Evolutionary conservation across 371 early-diverging fungal genomes (phyloP).

Genomic region (Fennellomyces sp.): DNA sequence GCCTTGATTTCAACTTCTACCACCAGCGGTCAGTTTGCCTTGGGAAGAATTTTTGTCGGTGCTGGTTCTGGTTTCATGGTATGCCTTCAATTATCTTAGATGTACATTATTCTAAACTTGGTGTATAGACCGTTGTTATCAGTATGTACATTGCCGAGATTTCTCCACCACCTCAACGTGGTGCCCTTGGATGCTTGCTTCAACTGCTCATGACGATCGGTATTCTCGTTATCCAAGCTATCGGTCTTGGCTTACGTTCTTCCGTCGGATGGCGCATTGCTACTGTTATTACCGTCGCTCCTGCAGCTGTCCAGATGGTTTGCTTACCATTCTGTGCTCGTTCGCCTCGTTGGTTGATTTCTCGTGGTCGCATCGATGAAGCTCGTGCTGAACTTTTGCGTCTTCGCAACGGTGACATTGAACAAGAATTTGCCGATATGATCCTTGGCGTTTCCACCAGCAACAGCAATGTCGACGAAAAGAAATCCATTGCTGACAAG

Average conservation of each 20-base stretch:
- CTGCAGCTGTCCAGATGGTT: constrained; percentile 70
- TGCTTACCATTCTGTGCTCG: constrained; percentile 75
- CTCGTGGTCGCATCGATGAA: constrained; percentile 59
- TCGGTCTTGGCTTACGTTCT: constrained; percentile 59
- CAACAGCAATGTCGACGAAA: constrained; percentile 12
- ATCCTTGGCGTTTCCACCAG: constrained; percentile 40
- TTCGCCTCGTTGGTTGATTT: constrained; percentile 74
- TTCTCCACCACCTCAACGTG: constrained; percentile 73
- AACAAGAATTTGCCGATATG: constrained; percentile 67
- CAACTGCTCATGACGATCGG: constrained; percentile 85
- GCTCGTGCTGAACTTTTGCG: constrained; percentile 57
- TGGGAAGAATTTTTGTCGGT: constrained; percentile 86
- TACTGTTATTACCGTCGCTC: constrained; percentile 62
- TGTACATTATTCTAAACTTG: not conserved
- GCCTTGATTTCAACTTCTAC: constrained; percentile 62
- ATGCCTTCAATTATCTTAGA: not conserved
- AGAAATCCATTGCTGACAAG: constrained; percentile 18
- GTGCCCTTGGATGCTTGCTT: constrained; percentile 71
- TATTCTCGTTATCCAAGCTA: constrained; percentile 65
- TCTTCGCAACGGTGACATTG: constrained; percentile 65
- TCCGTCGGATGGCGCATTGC: constrained; percentile 73
- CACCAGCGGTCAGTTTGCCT: constrained; percentile 63
- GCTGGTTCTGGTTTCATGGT: constrained; percentile 77
- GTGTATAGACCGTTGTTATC: constrained; percentile 64
- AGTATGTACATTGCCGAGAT: constrained; percentile 86